Percentiles rank a stretch among this genome's conserved stretches.
These are phyloP conservation scores for Mortierella sp. DNA, from an alignment of 371 early-diverging fungal species.

Conservation along the genomic window DNA sequence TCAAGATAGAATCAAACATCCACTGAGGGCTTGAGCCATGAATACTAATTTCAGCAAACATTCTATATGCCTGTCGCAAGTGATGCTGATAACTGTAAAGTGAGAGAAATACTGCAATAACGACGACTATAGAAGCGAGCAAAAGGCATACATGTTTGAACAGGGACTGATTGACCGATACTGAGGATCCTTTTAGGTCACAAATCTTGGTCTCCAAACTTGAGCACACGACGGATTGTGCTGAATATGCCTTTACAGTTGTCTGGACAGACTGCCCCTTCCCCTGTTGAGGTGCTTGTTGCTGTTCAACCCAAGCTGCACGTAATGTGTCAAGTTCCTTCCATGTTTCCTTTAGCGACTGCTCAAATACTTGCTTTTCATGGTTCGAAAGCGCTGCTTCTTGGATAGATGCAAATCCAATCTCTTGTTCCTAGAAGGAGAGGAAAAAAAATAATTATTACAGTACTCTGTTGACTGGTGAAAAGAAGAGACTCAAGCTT, in stretches of 20 bases:
- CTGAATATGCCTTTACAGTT: too few relatives aligned
- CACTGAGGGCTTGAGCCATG: not conserved
- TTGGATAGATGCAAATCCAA: conserved; percentile 29
- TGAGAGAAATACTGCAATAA: not conserved
- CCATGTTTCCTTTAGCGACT: conserved; percentile 11
- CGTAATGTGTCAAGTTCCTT: conserved; percentile 16
- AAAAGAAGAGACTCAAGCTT: not conserved
- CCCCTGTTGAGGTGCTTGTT: not conserved
- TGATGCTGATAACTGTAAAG: not conserved
- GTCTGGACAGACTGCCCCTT: too few relatives aligned
- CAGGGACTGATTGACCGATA: too few relatives aligned
- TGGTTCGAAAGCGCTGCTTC: conserved; percentile 33
- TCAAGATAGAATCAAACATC: too few relatives aligned
- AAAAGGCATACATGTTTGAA: not conserved
- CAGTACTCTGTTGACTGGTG: too few relatives aligned
- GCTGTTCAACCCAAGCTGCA: not conserved
- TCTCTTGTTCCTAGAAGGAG: conserved; percentile 21
- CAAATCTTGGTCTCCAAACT: not conserved
- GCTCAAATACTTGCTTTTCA: conserved; percentile 24
- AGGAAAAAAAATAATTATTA: not conserved
- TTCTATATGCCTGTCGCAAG: not conserved
- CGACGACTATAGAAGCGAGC: not conserved
- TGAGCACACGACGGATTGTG: too few relatives aligned
- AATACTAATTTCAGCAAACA: not conserved
- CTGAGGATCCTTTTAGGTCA: not conserved